These are phyloP conservation scores for Dryas octopetala DNA, from an alignment of 306 rosid species.

Conservation along the genomic window DNA sequence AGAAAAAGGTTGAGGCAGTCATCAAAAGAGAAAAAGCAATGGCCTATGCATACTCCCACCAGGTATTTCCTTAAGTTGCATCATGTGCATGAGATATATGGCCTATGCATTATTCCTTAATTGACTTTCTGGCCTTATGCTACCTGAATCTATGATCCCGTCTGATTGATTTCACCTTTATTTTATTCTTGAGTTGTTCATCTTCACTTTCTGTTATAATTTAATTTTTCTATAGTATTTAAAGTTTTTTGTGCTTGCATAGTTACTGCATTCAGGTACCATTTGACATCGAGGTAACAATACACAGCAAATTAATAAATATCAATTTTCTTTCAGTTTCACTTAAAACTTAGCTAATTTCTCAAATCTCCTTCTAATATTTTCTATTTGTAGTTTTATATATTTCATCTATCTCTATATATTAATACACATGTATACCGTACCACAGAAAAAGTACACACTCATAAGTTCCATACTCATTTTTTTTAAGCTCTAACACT, in stretches of 20 bases:
- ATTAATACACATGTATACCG: too few relatives aligned
- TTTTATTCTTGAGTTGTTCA: background rate
- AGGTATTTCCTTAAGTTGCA: constrained; percentile 41
- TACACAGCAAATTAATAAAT: too few relatives aligned
- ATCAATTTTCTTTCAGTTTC: too few relatives aligned
- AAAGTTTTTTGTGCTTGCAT: background rate
- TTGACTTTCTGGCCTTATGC: background rate
- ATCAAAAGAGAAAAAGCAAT: constrained; percentile 91
- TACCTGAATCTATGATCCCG: background rate
- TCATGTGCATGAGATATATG: background rate
- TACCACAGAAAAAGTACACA: too few relatives aligned
- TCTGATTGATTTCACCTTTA: background rate
- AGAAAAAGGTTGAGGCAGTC: constrained; percentile 83
- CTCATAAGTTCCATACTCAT: too few relatives aligned
- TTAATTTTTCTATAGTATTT: background rate
- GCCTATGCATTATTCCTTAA: too few relatives aligned
- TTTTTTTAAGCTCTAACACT: too few relatives aligned
- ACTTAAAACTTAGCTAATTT: too few relatives aligned
- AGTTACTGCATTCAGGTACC: background rate
- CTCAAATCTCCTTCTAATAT: too few relatives aligned
- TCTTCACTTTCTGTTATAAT: background rate
- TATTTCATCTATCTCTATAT: too few relatives aligned
- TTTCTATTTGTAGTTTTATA: too few relatives aligned
- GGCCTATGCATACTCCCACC: constrained; percentile 96
- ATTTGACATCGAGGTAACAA: too few relatives aligned